Conservation (phyloP, 2,329 filamentous ascomycete species). For the Stachybotrys elegans region DNA sequence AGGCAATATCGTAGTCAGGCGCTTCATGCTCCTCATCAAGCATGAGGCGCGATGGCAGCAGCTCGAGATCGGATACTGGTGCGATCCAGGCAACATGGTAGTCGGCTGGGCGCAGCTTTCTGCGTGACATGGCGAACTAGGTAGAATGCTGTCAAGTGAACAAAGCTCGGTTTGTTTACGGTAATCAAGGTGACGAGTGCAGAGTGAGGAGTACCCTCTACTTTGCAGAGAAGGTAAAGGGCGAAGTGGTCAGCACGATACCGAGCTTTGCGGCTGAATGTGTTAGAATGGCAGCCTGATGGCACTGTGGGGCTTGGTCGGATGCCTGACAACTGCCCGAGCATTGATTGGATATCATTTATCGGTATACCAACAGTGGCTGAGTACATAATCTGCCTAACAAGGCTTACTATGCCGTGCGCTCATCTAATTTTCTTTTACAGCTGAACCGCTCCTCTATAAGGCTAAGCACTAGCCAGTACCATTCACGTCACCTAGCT, state of each 20-base stretch:
- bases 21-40: constrained; percentile 1
- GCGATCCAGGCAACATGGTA: constrained; percentile 1
- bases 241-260: not conserved
- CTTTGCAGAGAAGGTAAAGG: not conserved
- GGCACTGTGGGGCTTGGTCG: not conserved
- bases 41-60: constrained; percentile 1
- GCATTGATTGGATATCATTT: not conserved
- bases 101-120: not conserved
- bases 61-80: not conserved
- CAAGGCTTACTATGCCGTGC: not conserved
- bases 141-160: not conserved
- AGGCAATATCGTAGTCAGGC: not conserved
- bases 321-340: not conserved
- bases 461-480: not conserved
- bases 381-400: not conserved
- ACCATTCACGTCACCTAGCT: not conserved
- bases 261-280: not conserved
- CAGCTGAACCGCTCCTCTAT: not conserved
- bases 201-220: not conserved
- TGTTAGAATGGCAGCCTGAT: not conserved
- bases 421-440: not conserved
- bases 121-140: not conserved
- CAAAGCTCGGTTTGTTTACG: not conserved
- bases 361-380: not conserved
- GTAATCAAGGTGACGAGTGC: not conserved